These are phyloP conservation scores for Cronartium ribicola DNA, from an alignment of 1,284 basidiomycete genomes.

Conservation along the genomic window DNA sequence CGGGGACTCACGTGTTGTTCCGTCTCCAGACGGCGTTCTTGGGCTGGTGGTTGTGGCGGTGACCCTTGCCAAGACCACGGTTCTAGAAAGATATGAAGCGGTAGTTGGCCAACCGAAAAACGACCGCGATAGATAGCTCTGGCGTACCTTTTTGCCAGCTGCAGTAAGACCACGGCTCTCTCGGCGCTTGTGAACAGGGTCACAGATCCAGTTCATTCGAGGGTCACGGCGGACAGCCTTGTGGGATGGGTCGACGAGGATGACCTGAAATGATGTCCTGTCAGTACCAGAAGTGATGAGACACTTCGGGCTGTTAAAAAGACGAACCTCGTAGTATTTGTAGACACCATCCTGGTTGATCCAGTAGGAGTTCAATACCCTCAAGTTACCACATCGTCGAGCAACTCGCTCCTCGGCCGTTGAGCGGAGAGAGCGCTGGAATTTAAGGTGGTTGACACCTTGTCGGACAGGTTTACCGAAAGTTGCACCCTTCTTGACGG, in stretches of 20 bases:
- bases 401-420: conserved; percentile 98
- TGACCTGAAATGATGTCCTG: conserved; percentile 82
- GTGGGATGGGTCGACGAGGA: conserved; percentile 90
- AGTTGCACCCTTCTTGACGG: conserved; percentile 96
- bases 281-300: conserved; percentile 63
- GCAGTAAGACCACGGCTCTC: conserved; percentile 96
- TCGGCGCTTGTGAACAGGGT: conserved; percentile 97
- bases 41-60: conserved; percentile 89
- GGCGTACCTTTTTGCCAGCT: conserved; percentile 72
- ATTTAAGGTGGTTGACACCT: conserved; percentile 99
- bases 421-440: conserved; percentile 85
- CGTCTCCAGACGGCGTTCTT: conserved; percentile 89
- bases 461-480: conserved; percentile 99
- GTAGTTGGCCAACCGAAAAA: conserved; percentile 11
- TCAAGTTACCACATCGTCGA: conserved; percentile 88
- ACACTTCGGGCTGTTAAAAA: conserved; percentile 66
- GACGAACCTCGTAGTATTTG: conserved; percentile 38
- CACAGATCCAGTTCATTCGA: conserved; percentile 97
- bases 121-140: not conserved
- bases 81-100: conserved; percentile 57
- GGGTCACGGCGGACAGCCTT: conserved; percentile 87
- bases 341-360: conserved; percentile 69
- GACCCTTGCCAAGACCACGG: conserved; percentile 91
- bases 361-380: conserved; percentile 95
- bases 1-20: conserved; percentile 72